Base-by-base conservation (phyloP, 169 alveolate species). In the Besnoitia besnoiti region DNA sequence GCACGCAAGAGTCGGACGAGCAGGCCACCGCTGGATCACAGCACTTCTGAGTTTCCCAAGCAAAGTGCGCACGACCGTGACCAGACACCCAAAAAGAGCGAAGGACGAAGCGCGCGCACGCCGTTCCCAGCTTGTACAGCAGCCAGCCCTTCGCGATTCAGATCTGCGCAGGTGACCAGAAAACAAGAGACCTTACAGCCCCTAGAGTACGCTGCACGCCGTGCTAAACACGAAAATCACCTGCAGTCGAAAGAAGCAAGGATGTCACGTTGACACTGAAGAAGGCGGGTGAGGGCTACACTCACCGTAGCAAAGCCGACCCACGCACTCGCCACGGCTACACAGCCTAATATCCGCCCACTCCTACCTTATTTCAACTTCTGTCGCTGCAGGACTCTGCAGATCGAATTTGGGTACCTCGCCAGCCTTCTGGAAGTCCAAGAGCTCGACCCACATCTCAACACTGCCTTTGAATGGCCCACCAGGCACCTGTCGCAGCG, bases 381-480 rank as follows among this genome's bases (percentile, higher is more conserved):
- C 98, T 8, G 97, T 95, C 30, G 96, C 95, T 44, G 95, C 90
- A n/a, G 98, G 97, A 50, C 95, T 91, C 46, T 91, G 93, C 93
- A 97, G 96, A 73, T 95, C 96, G 85, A 94, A 95, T 77, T 95
- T 94, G 55, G 97, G 96, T 39, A 95, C 94, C 89, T 95, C 95
- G 90, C 95, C 94, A n/a, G 97, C 95, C 88, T 94, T 94, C 82
- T 94, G 96, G 62, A 95, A 90, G 79, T 94, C 95, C 97, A 96
- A 95, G 73, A 96, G 95, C 91, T 96, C 98, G 59, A 97, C 95
- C 98, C 98, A 96, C 97, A 96, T 93, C 93, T 96, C 97, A 76
- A 96, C 61, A 33, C 94, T 84, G 27, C 98, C 98, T 50, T 91
- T 90, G 49, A 92, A 93, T 12, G 55, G 77, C 79, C 90, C 94